Conservation (phyloP, 176 grass and related monocot genomes). For the Musa schizocarpa region DNA sequence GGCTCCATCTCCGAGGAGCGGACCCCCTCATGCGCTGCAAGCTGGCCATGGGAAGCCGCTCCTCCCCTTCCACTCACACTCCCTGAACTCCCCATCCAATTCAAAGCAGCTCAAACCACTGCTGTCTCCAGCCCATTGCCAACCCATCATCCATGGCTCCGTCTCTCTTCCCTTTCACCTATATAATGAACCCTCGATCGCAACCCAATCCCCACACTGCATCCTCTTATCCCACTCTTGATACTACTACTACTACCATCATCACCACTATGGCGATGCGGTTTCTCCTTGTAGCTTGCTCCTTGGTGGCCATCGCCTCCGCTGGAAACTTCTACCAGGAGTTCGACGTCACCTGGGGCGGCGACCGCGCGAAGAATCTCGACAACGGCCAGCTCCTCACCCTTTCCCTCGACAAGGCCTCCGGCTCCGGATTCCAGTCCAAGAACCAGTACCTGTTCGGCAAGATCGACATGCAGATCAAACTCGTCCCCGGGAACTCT, state of each 20-base stretch:
- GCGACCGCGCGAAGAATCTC: neutral
- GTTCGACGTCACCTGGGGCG: constrained; percentile 1
- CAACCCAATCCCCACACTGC: neutral
- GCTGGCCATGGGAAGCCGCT: neutral
- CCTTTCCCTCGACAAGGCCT: neutral
- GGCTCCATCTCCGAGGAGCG: neutral
- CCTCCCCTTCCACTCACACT: neutral
- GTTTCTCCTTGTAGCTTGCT: neutral
- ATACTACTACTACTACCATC: neutral
- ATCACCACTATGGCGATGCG: neutral
- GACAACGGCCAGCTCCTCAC: constrained; percentile 6
- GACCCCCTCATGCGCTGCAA: neutral
- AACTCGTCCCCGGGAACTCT: constrained; percentile 15
- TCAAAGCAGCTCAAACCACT: neutral
- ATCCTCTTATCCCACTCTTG: neutral
- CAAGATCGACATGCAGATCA: constrained; percentile 15
- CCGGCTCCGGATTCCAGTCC: constrained; percentile 18
- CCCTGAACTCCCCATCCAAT: neutral
- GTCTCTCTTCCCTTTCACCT: neutral
- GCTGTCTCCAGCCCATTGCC: constrained; percentile 9
- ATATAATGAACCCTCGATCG: neutral
- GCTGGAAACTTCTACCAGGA: neutral
- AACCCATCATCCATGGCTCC: constrained; percentile 4
- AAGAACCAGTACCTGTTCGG: constrained; percentile 12
- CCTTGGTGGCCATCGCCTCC: neutral